These are phyloP conservation scores for Mycosphaerella arachidis DNA, from an alignment of 2,329 filamentous ascomycete species.

Conservation along the genomic window DNA sequence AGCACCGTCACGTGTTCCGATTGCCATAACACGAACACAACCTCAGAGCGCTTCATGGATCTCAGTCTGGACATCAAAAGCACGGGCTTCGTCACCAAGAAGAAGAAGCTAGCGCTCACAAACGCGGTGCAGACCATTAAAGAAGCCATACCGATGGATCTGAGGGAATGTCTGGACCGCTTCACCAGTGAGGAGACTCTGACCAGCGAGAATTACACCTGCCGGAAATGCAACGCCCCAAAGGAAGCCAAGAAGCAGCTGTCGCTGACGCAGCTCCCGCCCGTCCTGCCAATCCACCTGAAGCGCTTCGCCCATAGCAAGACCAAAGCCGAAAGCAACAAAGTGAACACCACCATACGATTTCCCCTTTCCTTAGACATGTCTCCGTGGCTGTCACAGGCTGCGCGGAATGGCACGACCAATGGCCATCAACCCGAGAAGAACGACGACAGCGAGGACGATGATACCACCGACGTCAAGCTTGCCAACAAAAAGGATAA, in stretches of 20 bases:
- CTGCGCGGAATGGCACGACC: slow-evolving; percentile 35
- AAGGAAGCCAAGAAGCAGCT: slow-evolving; percentile 81
- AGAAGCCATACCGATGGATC: slow-evolving; percentile 35
- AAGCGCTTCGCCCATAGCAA: slow-evolving; percentile 52
- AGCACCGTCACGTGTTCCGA: slow-evolving; percentile 87
- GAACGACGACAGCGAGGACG: slow-evolving; percentile 14
- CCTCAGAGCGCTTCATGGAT: slow-evolving; percentile 85
- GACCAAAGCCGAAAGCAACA: slow-evolving; percentile 69
- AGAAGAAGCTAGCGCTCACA: slow-evolving; percentile 49
- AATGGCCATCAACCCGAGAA: slow-evolving; percentile 26
- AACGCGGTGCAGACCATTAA: slow-evolving; percentile 36
- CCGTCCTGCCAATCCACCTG: slow-evolving; percentile 85
- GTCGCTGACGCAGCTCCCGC: slow-evolving; percentile 77
- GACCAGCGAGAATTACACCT: slow-evolving; percentile 73
- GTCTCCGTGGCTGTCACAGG: slow-evolving; percentile 68
- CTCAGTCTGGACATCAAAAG: slow-evolving; percentile 82
- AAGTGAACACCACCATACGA: slow-evolving; percentile 79
- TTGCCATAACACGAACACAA: slow-evolving; percentile 75
- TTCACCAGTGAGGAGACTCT: slow-evolving; percentile 80
- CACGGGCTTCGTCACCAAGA: slow-evolving; percentile 54
- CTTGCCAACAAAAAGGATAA: slow-evolving; percentile 8
- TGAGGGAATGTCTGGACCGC: slow-evolving; percentile 68
- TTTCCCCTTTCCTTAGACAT: slow-evolving; percentile 87
- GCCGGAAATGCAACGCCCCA: slow-evolving; percentile 67
- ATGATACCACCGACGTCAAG: slow-evolving; percentile 17